A percentile compares a stretch with the other conserved stretches of the same genome.
Conservation (phyloP, 169 alveolate species). For the Miamiensis avidus region DNA sequence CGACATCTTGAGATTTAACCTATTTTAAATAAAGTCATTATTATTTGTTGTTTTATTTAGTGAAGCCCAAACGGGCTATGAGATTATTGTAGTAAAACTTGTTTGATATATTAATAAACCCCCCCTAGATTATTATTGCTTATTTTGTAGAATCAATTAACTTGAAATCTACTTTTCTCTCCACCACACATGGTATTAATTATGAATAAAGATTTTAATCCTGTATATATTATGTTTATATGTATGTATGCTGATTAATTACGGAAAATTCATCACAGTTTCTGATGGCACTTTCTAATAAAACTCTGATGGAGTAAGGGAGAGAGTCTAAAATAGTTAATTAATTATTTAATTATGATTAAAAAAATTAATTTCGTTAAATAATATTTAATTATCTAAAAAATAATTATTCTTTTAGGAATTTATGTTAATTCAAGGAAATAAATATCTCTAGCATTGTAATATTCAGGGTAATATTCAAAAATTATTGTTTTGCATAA, state of each 20-base stretch:
- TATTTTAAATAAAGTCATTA: neutral
- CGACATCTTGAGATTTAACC: constrained; percentile 90
- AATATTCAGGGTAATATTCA: too few relatives aligned
- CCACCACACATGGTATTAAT: neutral
- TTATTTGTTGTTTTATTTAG: too few relatives aligned
- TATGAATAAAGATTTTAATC: too few relatives aligned
- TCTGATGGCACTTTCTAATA: constrained; percentile 94
- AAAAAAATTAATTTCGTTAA: too few relatives aligned
- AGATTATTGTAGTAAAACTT: neutral
- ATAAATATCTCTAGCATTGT: too few relatives aligned
- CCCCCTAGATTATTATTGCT: too few relatives aligned
- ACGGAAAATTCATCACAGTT: constrained; percentile 93
- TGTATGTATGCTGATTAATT: neutral
- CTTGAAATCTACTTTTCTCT: neutral
- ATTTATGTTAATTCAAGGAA: too few relatives aligned
- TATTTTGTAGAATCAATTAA: neutral
- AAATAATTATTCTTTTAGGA: too few relatives aligned
- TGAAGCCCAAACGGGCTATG: neutral
- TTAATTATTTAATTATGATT: neutral
- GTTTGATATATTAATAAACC: too few relatives aligned
- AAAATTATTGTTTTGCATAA: neutral
- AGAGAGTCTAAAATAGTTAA: constrained; percentile 45
- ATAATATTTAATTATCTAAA: too few relatives aligned
- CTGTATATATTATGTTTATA: too few relatives aligned
- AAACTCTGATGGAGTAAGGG: constrained; percentile 92